Percentiles rank a stretch among this genome's conserved stretches.
These are phyloP conservation scores for Colletotrichum navitas DNA, from an alignment of 2,329 filamentous ascomycete genomes.

Conservation along the genomic window DNA sequence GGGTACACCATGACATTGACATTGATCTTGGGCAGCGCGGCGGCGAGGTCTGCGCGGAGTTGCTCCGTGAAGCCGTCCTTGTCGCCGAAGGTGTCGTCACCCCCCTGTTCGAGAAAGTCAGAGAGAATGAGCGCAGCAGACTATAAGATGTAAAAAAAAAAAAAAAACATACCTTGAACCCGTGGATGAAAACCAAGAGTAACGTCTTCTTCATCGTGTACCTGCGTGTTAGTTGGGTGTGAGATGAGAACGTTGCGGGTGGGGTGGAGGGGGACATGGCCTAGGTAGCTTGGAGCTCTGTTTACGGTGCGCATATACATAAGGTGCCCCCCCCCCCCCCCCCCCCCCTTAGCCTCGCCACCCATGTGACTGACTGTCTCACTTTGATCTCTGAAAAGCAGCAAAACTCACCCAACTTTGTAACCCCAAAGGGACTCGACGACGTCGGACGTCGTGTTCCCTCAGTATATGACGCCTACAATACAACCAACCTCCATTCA, in stretches of 20 bases:
- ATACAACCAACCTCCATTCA: neutral
- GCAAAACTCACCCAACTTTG: neutral
- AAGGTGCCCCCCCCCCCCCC: conserved; percentile 15
- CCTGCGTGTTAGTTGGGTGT: conserved; percentile 47
- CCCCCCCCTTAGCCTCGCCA: conserved; percentile 33
- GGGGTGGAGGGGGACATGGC: conserved; percentile 10
- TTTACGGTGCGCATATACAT: conserved; percentile 12
- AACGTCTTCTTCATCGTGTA: conserved; percentile 80
- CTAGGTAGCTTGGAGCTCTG: conserved; percentile 7
- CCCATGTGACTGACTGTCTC: conserved; percentile 32
- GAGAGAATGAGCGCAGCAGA: conserved; percentile 23
- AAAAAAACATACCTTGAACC: conserved; percentile 75
- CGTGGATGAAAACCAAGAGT: conserved; percentile 86
- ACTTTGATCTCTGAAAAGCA: conserved; percentile 8
- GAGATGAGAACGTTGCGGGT: conserved; percentile 7
- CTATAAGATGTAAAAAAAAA: neutral
- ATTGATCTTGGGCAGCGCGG: conserved; percentile 76
- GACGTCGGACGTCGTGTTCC: neutral
- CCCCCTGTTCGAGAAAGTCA: conserved; percentile 65
- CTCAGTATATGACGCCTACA: neutral
- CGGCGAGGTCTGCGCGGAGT: conserved; percentile 72
- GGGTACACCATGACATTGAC: conserved; percentile 81
- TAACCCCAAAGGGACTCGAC: neutral
- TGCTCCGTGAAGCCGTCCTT: conserved; percentile 77
- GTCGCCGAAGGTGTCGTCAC: conserved; percentile 80